Evolutionary conservation across 2,329 filamentous ascomycete species (phyloP), one percentile per base, ranked within the genome.

Genomic region (Cadophora gregata): DNA sequence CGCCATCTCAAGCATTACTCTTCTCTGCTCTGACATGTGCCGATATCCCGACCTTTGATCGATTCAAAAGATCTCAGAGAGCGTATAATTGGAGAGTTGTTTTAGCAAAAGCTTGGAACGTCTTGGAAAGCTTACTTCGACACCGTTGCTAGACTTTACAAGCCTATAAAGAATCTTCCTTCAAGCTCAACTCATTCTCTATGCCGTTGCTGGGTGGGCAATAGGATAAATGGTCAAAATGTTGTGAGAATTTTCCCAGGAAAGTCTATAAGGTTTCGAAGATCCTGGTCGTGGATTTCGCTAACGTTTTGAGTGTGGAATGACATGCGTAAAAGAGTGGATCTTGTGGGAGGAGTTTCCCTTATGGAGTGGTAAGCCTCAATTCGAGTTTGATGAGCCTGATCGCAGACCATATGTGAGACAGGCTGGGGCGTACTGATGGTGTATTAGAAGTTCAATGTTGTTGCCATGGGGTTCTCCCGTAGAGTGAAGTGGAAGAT

Each of bases 51-150:
- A n/a, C n/a, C n/a, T n/a, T n/a, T n/a, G n/a, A n/a, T n/a, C n/a
- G n/a, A n/a, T n/a, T n/a, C n/a, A n/a, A n/a, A n/a, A n/a, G n/a
- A n/a, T n/a, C 4, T 16, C 2, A 16, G 2, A 42, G 19, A 16
- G 14, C 1, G 7, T 19, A 16, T 16, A 27, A 14, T 14, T 9
- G 45, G 45, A 48, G 45, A 24, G 6, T 3, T 53, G 12, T 51
- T 31, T 62, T 42, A 16, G 48, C 27, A 16, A 16, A 63, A 58
- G 62, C 62, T 63, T 63, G 51, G 36, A 33, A 25, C 29, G 24
- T 48, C 62, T 63, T 58, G 62, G 51, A 53, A 63, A 63, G 62
- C 62, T 63, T 58, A 31, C 31, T 33, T 62, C 16, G 12, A 55
- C 60, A 36, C 29, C 48, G 25, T 50, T n/a, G 24, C 42, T n/a